phyloP scores from a whole-genome alignment of 352 stramenopile genomes.

The Phytophthora chlamydospora region DNA sequence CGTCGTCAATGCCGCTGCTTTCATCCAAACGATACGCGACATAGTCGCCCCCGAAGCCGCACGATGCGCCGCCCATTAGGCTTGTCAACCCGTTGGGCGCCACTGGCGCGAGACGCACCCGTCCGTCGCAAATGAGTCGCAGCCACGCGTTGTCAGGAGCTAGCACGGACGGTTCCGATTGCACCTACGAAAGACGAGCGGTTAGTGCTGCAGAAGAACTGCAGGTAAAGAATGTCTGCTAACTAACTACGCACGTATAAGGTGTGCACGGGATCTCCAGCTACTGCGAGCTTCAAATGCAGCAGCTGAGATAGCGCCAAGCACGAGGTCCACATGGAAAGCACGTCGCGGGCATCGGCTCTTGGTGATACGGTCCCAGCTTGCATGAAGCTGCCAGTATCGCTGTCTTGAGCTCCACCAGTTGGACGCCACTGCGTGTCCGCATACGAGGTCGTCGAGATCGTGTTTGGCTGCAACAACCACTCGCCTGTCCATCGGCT shows the following conservation, averaged over 20 bases:
- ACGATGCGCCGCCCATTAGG: constrained; percentile 22
- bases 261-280: constrained; percentile 28
- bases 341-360: constrained; percentile 2
- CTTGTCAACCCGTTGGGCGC: constrained; percentile 32
- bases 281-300: constrained; percentile 27
- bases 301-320: constrained; percentile 39
- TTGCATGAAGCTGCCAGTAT: not conserved
- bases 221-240: not conserved
- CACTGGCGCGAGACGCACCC: constrained; percentile 25
- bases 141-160: constrained; percentile 34
- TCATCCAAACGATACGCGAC: constrained; percentile 23
- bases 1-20: not conserved
- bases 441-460: constrained; percentile 10
- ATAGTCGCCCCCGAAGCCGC: constrained; percentile 31
- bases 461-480: constrained; percentile 24
- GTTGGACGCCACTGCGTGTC: not conserved
- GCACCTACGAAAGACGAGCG: constrained; percentile 24
- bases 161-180: constrained; percentile 31
- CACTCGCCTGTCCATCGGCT: constrained; percentile 27
- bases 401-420: not conserved
- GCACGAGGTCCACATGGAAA: constrained; percentile 37
- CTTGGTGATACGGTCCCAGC: not conserved
- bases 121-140: constrained; percentile 43
- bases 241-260: constrained; percentile 30
- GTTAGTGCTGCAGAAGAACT: not conserved